Percentiles rank a stretch among this genome's conserved stretches.
Evolutionary conservation across 1,284 basidiomycete species (phyloP).

Genomic region (Megacollybia platyphylla): DNA sequence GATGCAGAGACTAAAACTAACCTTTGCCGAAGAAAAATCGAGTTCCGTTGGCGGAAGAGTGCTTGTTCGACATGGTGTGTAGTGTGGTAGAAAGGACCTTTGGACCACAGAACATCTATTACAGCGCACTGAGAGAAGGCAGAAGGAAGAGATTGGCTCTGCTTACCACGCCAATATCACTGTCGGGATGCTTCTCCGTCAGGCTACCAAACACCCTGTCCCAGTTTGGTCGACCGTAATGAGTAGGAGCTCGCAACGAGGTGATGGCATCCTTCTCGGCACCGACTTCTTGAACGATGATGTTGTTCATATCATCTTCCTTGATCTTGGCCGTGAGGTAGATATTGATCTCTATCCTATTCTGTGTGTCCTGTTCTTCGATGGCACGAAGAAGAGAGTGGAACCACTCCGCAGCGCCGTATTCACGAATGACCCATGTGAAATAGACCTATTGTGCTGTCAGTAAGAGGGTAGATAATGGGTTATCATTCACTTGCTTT

Average conservation of each 20-base stretch:
- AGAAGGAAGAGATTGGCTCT: neutral
- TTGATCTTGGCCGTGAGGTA: conserved; percentile 83
- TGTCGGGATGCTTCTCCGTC: conserved; percentile 67
- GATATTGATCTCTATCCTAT: conserved; percentile 82
- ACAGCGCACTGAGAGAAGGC: neutral
- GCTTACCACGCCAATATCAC: conserved; percentile 73
- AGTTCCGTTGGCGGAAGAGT: conserved; percentile 69
- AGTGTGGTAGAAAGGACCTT: conserved; percentile 54
- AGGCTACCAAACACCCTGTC: conserved; percentile 70
- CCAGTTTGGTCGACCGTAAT: conserved; percentile 91
- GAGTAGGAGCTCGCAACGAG: conserved; percentile 76
- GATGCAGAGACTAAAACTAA: conserved; percentile 10
- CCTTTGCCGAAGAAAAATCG: conserved; percentile 85
- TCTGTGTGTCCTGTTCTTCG: conserved; percentile 78
- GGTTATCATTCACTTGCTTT: conserved; percentile 25
- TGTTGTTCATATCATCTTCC: conserved; percentile 84
- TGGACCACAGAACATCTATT: conserved; percentile 74
- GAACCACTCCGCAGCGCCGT: conserved; percentile 83
- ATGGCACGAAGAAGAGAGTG: conserved; percentile 85
- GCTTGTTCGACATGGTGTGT: conserved; percentile 73
- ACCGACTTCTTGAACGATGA: conserved; percentile 80
- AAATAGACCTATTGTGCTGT: conserved; percentile 49
- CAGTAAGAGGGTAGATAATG: neutral
- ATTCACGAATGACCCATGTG: conserved; percentile 84
- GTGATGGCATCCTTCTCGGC: conserved; percentile 84